phyloP scores from a whole-genome alignment of 148 eudicot species.

The Cornus florida region DNA sequence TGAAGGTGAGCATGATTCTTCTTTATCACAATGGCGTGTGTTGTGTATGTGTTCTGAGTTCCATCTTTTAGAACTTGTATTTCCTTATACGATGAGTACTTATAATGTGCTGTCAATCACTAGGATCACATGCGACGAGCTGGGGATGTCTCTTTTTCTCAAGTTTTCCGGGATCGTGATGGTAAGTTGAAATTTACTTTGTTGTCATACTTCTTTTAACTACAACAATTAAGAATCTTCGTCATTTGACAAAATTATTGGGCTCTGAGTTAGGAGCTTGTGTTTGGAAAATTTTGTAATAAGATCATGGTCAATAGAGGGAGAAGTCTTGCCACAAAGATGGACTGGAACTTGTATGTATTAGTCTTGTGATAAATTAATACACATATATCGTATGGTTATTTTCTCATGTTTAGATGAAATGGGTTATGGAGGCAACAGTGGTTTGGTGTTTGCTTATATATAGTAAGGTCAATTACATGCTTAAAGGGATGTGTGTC shows the following conservation, averaged over 20 bases:
- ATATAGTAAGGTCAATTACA: not conserved
- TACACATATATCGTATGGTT: not conserved
- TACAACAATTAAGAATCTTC: not conserved
- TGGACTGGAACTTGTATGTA: not conserved
- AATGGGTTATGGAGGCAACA: not conserved
- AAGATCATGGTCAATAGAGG: not conserved
- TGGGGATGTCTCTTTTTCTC: conserved; percentile 91
- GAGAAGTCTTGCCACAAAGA: not conserved
- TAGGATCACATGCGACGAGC: conserved; percentile 98
- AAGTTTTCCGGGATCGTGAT: conserved; percentile 83
- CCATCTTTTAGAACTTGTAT: not conserved
- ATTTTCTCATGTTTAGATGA: not conserved
- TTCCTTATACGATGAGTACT: not conserved
- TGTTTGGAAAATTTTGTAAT: not conserved
- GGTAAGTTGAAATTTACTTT: conserved; percentile 34
- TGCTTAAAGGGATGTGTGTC: not conserved
- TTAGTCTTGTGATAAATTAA: not conserved
- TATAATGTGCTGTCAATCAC: not conserved
- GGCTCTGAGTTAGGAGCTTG: not conserved
- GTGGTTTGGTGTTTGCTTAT: not conserved
- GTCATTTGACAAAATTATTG: not conserved
- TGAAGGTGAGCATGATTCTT: conserved; percentile 55
- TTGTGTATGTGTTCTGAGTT: not conserved
- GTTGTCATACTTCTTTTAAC: not conserved
- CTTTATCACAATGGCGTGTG: not conserved